Conservation (phyloP, 2,329 filamentous ascomycete genomes). For the Xylariaceae sp. region DNA sequence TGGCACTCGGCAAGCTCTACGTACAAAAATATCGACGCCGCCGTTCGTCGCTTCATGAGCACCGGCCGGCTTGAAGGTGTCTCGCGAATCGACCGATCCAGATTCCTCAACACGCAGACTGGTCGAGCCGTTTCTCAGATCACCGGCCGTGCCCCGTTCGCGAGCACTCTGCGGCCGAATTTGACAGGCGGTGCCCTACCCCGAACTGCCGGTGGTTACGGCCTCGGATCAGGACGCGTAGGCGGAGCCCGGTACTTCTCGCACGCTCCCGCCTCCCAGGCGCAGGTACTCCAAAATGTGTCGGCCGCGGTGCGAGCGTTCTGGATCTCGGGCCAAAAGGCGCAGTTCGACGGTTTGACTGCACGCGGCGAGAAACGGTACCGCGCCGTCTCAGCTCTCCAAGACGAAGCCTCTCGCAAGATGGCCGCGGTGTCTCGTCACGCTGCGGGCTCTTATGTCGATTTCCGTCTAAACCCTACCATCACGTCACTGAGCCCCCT, state of each 20-base stretch:
- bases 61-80: constrained; percentile 42
- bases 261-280: constrained; percentile 81
- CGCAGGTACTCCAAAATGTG: constrained; percentile 94
- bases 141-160: constrained; percentile 82
- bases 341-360: constrained; percentile 81
- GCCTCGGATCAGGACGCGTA: constrained; percentile 69
- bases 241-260: constrained; percentile 87
- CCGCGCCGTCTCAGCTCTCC: constrained; percentile 74
- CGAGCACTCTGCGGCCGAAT: constrained; percentile 87
- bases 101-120: constrained; percentile 56
- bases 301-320: constrained; percentile 91
- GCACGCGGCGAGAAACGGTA: constrained; percentile 78
- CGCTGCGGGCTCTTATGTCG: constrained; percentile 79
- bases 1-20: constrained; percentile 54
- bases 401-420: constrained; percentile 74
- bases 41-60: constrained; percentile 59
- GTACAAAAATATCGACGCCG: constrained; percentile 50
- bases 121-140: constrained; percentile 63
- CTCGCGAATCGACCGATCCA: constrained; percentile 53
- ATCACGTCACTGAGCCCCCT: constrained; percentile 85
- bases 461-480: constrained; percentile 87
- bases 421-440: constrained; percentile 63
- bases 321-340: constrained; percentile 87
- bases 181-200: constrained; percentile 86
- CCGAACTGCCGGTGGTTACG: constrained; percentile 89